Conservation (phyloP, 495 filamentous ascomycete genomes). For the Neurospora intermedia region DNA sequence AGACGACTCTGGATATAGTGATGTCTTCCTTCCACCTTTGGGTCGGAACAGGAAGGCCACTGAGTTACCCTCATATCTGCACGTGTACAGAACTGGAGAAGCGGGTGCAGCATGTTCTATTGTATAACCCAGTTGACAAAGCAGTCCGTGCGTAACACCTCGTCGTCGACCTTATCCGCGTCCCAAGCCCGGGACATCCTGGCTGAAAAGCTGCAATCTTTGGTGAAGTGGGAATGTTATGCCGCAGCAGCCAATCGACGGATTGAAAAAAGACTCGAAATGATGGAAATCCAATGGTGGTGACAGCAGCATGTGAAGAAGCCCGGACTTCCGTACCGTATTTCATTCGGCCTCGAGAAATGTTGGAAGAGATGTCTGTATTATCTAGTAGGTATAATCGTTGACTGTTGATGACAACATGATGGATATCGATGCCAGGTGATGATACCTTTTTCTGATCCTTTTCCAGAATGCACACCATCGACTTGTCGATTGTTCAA, state of each 20-base stretch:
- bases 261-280: background rate
- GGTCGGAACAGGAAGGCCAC: background rate
- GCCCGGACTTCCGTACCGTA: background rate
- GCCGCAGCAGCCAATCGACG: background rate
- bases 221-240: background rate
- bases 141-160: background rate
- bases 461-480: background rate
- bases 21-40: background rate
- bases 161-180: background rate
- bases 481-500: background rate
- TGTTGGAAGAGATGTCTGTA: background rate
- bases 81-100: background rate
- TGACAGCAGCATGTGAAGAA: background rate
- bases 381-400: background rate
- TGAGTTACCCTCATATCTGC: background rate
- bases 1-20: background rate
- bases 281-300: background rate
- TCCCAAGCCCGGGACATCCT: background rate
- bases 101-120: background rate
- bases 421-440: background rate
- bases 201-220: background rate
- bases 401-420: background rate
- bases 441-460: background rate
- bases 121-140: background rate
- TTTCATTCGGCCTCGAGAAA: background rate